Evolutionary conservation across 805 yeast species (phyloP).

Genomic region (Saturnispora sanitii): DNA sequence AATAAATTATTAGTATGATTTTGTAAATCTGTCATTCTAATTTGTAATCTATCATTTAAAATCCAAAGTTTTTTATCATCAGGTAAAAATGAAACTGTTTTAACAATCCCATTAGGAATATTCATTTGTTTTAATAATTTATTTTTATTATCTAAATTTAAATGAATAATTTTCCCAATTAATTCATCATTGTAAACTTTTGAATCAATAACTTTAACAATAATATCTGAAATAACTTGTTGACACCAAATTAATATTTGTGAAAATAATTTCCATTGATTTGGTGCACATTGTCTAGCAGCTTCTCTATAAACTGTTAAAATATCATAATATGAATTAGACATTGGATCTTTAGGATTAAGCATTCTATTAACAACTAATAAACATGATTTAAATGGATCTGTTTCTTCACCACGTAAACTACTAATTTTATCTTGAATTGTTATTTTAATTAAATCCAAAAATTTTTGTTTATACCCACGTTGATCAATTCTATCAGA

Average conservation of each 20-base stretch:
- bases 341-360: constrained; percentile 17
- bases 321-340: constrained; percentile 74
- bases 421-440: constrained; percentile 52
- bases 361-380: constrained; percentile 5
- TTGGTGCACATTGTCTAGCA: constrained; percentile 53
- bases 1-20: constrained; percentile 6
- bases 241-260: constrained; percentile 60
- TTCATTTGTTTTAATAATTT: constrained; percentile 44
- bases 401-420: constrained; percentile 2
- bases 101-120: constrained; percentile 34
- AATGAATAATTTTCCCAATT: constrained; percentile 64
- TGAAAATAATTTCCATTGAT: constrained; percentile 61
- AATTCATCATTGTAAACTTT: constrained; percentile 60
- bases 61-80: constrained; percentile 64
- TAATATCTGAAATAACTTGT: constrained; percentile 47
- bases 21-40: constrained; percentile 38
- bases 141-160: constrained; percentile 58
- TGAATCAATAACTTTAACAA: constrained; percentile 46
- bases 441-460: constrained; percentile 46
- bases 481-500: constrained; percentile 41
- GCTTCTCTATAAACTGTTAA: constrained; percentile 54
- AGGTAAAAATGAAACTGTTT: constrained; percentile 38
- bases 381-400: constrained; percentile 8
- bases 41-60: constrained; percentile 59
- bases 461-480: constrained; percentile 53